phyloP scores from a whole-genome alignment of 495 filamentous ascomycete genomes.

The Filosporella fistucella region DNA sequence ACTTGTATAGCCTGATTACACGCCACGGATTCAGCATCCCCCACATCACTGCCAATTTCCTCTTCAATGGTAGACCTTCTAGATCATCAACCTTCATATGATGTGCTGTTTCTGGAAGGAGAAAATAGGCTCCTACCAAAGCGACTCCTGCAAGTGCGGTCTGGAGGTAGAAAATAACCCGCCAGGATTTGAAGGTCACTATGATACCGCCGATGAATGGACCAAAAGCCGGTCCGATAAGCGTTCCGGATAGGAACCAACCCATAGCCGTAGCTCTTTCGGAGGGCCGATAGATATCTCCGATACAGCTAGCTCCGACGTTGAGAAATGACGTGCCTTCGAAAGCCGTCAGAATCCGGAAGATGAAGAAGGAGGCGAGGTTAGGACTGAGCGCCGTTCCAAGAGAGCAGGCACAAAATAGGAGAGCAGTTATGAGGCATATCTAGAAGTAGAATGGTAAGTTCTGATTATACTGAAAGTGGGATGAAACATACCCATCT shows the following conservation, averaged over 20 bases:
- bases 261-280: constrained; percentile 65
- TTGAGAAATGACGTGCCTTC: constrained; percentile 68
- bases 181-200: constrained; percentile 64
- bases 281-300: constrained; percentile 59
- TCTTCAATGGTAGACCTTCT: constrained; percentile 35
- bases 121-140: constrained; percentile 53
- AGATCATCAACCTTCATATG: constrained; percentile 52
- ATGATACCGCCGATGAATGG: constrained; percentile 66
- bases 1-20: constrained; percentile 54
- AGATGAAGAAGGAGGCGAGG: constrained; percentile 62
- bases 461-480: constrained; percentile 1
- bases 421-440: constrained; percentile 46
- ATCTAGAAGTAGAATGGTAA: constrained; percentile 38
- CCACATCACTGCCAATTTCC: constrained; percentile 50
- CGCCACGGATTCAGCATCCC: constrained; percentile 58
- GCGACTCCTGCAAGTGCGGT: constrained; percentile 55
- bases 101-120: constrained; percentile 68
- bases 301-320: constrained; percentile 60
- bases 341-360: constrained; percentile 65
- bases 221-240: constrained; percentile 67
- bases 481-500: constrained; percentile 37
- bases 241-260: constrained; percentile 64
- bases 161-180: constrained; percentile 71
- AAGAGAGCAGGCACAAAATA: constrained; percentile 60
- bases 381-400: constrained; percentile 66